phyloP scores from a whole-genome alignment of 2,329 filamentous ascomycete species.

The Arachnomyces sp. region DNA sequence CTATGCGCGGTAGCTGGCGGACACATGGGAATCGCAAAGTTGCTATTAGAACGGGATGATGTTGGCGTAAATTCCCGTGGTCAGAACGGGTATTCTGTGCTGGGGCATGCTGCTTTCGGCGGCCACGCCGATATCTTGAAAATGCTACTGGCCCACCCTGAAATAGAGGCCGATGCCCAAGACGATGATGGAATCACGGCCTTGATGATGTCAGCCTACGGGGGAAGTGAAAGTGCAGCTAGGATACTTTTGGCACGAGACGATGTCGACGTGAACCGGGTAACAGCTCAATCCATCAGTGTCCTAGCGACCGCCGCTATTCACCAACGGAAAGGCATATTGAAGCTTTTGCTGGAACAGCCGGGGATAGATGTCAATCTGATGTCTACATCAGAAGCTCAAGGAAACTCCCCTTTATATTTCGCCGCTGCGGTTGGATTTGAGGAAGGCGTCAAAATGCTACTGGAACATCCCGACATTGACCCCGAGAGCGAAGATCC shows the following conservation, averaged over 20 bases:
- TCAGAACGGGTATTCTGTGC: slow-evolving; percentile 12
- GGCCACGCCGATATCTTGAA: slow-evolving; percentile 11
- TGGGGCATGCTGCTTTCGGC: slow-evolving; percentile 14
- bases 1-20: slow-evolving; percentile 16
- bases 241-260: neutral
- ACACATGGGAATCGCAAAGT: slow-evolving; percentile 10
- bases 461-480: neutral
- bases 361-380: neutral
- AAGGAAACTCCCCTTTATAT: neutral
- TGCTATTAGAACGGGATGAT: slow-evolving; percentile 12
- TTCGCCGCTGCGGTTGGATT: neutral
- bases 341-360: neutral
- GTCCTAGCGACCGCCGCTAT: neutral
- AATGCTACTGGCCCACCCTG: slow-evolving; percentile 5
- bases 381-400: neutral
- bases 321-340: neutral
- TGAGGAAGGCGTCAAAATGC: neutral
- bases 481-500: neutral
- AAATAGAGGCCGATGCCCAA: neutral
- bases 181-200: neutral
- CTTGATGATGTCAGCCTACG: slow-evolving; percentile 1
- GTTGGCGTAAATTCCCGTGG: slow-evolving; percentile 11
- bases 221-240: neutral
- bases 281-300: neutral
- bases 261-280: neutral